Evolutionary conservation across 352 stramenopile species (phyloP), one percentile per base, ranked within the genome.

Genomic region (Phytophthora fragariaefolia): DNA sequence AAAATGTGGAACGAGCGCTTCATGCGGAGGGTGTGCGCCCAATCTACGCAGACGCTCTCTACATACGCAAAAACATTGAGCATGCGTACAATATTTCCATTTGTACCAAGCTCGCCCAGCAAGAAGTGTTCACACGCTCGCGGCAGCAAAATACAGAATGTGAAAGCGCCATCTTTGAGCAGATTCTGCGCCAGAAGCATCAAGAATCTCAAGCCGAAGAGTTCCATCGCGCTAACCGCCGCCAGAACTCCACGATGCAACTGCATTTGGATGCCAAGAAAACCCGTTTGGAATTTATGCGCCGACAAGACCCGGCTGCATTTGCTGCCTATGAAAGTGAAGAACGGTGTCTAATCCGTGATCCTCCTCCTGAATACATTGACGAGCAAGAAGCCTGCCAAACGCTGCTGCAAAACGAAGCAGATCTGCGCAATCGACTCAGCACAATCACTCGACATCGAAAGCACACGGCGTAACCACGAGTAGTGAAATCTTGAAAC

Each of bases 41-140:
- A 1, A 91, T 91, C 46, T 92, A 92, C 66, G 84, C 86, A 1
- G 86, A 95, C 24, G 79, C 82, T 24, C 68, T 92, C n/a, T 84
- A 83, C 55, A 93, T 93, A 34, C 77, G 79, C 20, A 75, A 73
- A 36, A 80, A 93, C 30, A 85, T 95, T 27, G 82, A 95, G 58
- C 76, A 87, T 20, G 84, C 81, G 18, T 95, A 88, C 69, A 90
- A 88, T 36, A 75, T 85, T 28, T 82, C 77, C 0, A 63, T 91
- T 27, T 83, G 80, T 50, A 91, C 82, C 17, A 90, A 91, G 51
- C 51, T 82, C 50, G 73, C 74, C 15, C 86, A 92, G 27, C 66
- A 81, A 10, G 80, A 90, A 53, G 74, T 93, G 13, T 72, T 82
- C 27, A 50, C 50, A 8, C 67, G 56, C 17, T 66, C 75, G 1